Percentiles rank a stretch among this genome's conserved stretches.
phyloP scores from a whole-genome alignment of 148 eudicot genomes.

The Heliamphora exappendiculata region DNA sequence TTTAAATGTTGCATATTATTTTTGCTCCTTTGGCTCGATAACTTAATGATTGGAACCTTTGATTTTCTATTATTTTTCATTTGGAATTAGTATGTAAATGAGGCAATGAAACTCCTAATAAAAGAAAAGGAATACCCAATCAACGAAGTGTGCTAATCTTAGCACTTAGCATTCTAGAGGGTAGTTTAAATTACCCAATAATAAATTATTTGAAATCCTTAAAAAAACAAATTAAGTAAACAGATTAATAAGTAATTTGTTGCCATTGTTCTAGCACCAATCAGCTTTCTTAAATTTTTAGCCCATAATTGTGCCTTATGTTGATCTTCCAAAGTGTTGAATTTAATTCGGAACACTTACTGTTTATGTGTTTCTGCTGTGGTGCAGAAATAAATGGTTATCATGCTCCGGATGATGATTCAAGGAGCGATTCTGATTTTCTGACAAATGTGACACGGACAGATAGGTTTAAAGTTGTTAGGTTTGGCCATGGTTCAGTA shows the following conservation, averaged over 20 bases:
- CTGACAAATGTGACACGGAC: constrained; percentile 75
- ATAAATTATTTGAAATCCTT: neutral
- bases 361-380: constrained; percentile 16
- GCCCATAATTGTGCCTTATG: neutral
- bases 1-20: too few relatives aligned
- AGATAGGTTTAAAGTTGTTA: constrained; percentile 35
- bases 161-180: neutral
- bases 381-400: constrained; percentile 44
- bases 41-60: neutral
- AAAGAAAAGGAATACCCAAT: neutral
- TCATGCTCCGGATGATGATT: constrained; percentile 45
- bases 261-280: neutral
- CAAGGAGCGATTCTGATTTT: constrained; percentile 64
- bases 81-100: neutral
- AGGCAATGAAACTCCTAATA: neutral
- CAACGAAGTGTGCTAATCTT: neutral
- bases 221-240: neutral
- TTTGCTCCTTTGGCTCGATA: too few relatives aligned
- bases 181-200: neutral
- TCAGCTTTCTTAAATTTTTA: neutral
- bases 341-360: constrained; percentile 14
- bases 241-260: neutral
- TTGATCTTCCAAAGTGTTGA: neutral
- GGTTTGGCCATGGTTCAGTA: constrained; percentile 75
- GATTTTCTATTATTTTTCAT: neutral